These are phyloP conservation scores for Aureobasidium sp. DNA, from an alignment of 2,329 filamentous ascomycete species.

Conservation along the genomic window DNA sequence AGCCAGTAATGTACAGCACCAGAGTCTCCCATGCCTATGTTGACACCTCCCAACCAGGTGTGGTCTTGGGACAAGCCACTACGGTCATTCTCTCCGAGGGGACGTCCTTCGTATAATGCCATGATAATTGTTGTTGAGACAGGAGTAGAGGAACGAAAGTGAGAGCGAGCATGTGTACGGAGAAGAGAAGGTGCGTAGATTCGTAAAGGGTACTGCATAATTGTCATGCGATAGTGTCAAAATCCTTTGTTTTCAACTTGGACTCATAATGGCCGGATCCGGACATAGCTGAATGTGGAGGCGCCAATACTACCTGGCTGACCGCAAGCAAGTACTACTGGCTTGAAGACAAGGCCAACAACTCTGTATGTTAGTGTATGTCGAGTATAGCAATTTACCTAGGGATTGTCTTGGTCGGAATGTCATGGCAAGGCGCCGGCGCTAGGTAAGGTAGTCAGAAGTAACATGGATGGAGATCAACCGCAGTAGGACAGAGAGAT, in stretches of 20 bases:
- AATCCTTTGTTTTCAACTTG: too few species aligned
- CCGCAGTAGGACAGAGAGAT: too few species aligned
- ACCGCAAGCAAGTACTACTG: too few species aligned
- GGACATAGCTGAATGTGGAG: not conserved
- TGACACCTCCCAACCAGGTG: not conserved
- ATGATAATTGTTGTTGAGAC: not conserved
- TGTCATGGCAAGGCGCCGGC: not conserved
- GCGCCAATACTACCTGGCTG: too few species aligned
- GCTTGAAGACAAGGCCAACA: too few species aligned
- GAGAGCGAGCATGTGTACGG: not conserved
- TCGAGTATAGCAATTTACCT: not conserved
- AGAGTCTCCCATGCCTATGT: not conserved
- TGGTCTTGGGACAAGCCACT: not conserved
- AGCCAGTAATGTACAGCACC: not conserved
- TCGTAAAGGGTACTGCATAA: too few species aligned
- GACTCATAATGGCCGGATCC: not conserved
- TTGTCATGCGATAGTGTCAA: too few species aligned
- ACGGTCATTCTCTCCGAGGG: not conserved
- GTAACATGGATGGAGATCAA: not conserved
- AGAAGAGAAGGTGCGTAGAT: too few species aligned
- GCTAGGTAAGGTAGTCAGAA: not conserved
- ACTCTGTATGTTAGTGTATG: not conserved
- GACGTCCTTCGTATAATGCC: not conserved
- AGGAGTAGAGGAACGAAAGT: too few species aligned
- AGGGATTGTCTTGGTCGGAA: not conserved